A percentile compares a stretch with the other conserved stretches of the same genome.
phyloP scores from a whole-genome alignment of 78 protist genomes.

The Dictyostelium firmibasis region DNA sequence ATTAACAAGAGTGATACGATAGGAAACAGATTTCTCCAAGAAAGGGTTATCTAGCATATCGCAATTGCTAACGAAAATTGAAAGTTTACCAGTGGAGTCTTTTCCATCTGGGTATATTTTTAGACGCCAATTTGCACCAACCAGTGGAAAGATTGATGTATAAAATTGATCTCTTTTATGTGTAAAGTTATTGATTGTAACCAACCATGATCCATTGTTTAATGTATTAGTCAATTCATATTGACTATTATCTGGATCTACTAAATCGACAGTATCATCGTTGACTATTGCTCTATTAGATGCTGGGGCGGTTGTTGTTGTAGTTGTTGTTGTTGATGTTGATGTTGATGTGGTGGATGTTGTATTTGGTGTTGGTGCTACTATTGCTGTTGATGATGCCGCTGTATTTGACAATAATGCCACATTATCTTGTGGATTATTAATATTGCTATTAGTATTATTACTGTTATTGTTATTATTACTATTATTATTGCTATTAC shows the following conservation, averaged over 20 bases:
- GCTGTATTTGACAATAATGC: background rate
- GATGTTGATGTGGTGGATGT: background rate
- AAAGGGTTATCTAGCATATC: constrained; percentile 7
- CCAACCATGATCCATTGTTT: background rate
- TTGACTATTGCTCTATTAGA: background rate
- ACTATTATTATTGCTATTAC: too few species aligned
- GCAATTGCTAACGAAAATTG: constrained; percentile 2
- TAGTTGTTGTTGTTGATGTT: background rate
- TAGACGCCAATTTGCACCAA: constrained; percentile 14
- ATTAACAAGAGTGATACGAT: background rate
- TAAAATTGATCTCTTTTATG: constrained; percentile 5
- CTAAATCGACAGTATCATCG: background rate
- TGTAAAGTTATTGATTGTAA: background rate
- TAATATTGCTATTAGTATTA: background rate
- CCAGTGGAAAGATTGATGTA: background rate
- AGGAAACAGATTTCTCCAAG: background rate
- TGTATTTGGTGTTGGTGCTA: background rate
- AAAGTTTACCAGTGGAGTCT: background rate
- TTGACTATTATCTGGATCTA: background rate
- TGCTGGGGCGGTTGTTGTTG: background rate
- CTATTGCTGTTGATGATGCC: background rate
- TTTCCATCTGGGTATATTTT: constrained; percentile 7
- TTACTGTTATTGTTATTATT: too few species aligned
- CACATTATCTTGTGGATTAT: background rate
- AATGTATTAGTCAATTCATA: background rate